phyloP scores from a whole-genome alignment of 1,139 yeast species.

The Yamadazyma dendronema region DNA sequence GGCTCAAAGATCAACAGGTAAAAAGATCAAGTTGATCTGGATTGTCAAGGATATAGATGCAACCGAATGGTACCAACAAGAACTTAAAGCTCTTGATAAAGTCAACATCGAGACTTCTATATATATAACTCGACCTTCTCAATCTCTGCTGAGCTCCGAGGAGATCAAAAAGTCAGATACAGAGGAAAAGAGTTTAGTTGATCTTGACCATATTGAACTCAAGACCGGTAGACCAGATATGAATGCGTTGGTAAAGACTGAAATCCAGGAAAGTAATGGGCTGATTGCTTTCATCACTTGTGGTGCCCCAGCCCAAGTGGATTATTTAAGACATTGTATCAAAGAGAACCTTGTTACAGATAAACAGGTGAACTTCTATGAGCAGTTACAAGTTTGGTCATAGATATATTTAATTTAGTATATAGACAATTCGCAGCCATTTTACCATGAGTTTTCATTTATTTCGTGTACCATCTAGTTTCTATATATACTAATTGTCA shows the following conservation, averaged over 20 bases:
- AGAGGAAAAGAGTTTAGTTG: constrained; percentile 7
- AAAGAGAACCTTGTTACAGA: constrained; percentile 21
- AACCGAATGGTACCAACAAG: constrained; percentile 35
- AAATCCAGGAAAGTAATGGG: constrained; percentile 28
- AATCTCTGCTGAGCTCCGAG: constrained; percentile 7
- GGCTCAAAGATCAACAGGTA: constrained; percentile 18
- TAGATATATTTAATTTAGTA: too few relatives aligned
- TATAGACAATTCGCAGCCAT: too few relatives aligned
- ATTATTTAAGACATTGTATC: constrained; percentile 39
- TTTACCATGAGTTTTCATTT: neutral
- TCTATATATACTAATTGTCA: constrained; percentile 3
- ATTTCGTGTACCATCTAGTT: neutral
- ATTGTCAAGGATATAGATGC: constrained; percentile 33
- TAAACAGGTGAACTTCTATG: constrained; percentile 36
- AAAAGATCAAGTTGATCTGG: constrained; percentile 33
- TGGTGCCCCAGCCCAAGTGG: constrained; percentile 56
- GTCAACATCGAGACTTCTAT: constrained; percentile 28
- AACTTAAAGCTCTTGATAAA: constrained; percentile 24
- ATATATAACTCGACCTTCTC: constrained; percentile 30
- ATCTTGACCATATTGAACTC: constrained; percentile 28
- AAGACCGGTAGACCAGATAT: constrained; percentile 35
- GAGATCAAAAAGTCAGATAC: constrained; percentile 6
- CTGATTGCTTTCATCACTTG: constrained; percentile 48
- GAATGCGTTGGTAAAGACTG: constrained; percentile 23
- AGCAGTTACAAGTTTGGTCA: constrained; percentile 43